Base-by-base conservation (phyloP, 2,329 filamentous ascomycete species). In the Epichloe sibirici region DNA sequence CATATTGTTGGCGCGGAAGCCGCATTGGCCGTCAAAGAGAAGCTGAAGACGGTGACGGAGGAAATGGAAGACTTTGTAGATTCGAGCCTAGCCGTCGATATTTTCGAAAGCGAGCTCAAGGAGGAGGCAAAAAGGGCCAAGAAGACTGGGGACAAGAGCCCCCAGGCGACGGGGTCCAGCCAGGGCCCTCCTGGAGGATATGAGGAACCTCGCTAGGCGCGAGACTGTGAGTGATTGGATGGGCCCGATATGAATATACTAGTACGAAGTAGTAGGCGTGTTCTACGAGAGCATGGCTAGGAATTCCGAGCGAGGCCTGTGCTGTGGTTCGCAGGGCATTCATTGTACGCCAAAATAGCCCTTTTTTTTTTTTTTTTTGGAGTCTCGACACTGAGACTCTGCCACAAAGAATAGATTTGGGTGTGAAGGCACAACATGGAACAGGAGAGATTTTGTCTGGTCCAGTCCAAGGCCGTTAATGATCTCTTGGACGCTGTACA, bases 11-110 rank as follows among this genome's bases (percentile, higher is more conserved):
- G 93, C 0, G 82, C 86, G 51, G 93, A 97, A 67, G 91, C 88
- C 0, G 86, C 91, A 12, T 77, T 82, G 5, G 87, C 87, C 42
- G 91, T 97, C 40, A 94, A 91, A 66, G 93, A 97, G 70, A 97
- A 97, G 71, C 73, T 98, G 52, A 95, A 94, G 72, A 96, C 90
- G 2, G 88, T 96, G 3, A 95, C 89, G 57, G 90, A 97, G 66
- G 93, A 97, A 71, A 72, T 97, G 53, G 93, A 97, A 67, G 93
- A 97, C 59, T 97, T 97, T 68, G 85, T 95, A 31, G 89, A 95
- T 61, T 85, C 90, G 28, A 96, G 90, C 62, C 76, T 86, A 58
- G 85, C 88, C 0, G 90, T 93, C 15, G 90, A 95, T 65, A 86
- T 89, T 31, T 79, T 79, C 55, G 77, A 81, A 43, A 78, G 71